Percentiles rank a stretch among this genome's conserved stretches.
These are phyloP conservation scores for Cutaneotrichosporon cavernicola DNA, from an alignment of 1,284 basidiomycete species.

Conservation along the genomic window DNA sequence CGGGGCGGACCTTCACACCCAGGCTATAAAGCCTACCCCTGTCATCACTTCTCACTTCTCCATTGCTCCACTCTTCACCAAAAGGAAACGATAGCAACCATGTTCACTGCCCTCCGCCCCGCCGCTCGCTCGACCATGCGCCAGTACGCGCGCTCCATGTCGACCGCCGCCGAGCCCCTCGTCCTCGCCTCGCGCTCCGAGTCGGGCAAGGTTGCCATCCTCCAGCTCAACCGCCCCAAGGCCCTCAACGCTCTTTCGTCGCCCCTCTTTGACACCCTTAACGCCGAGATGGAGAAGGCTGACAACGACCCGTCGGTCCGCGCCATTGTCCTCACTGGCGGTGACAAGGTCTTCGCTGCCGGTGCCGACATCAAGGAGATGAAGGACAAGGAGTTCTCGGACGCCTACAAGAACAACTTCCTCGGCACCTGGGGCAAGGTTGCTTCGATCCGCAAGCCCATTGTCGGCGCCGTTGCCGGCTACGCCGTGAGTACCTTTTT, in stretches of 20 bases:
- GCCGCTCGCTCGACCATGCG: constrained; percentile 21
- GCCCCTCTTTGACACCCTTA: constrained; percentile 74
- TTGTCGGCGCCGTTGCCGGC: constrained; percentile 93
- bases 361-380: constrained; percentile 65
- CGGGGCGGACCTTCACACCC: constrained; percentile 7
- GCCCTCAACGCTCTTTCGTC: constrained; percentile 88
- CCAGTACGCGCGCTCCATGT: constrained; percentile 38
- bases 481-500: constrained; percentile 69
- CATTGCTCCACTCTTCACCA: constrained; percentile 8
- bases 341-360: constrained; percentile 85
- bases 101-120: constrained; percentile 28
- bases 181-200: constrained; percentile 45
- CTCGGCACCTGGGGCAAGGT: constrained; percentile 83
- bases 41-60: constrained; percentile 8
- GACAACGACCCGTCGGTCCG: constrained; percentile 71
- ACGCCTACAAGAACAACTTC: constrained; percentile 86
- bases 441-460: constrained; percentile 77
- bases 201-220: constrained; percentile 67
- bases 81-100: constrained; percentile 15
- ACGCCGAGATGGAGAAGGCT: constrained; percentile 68
- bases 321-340: constrained; percentile 91
- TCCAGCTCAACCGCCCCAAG: constrained; percentile 94
- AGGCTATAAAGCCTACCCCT: constrained; percentile 1
- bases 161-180: constrained; percentile 41
- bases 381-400: constrained; percentile 72